Percentiles rank a stretch among this genome's conserved stretches.
Conservation (phyloP, 139 green algal species). For the Mesostigma viride region DNA sequence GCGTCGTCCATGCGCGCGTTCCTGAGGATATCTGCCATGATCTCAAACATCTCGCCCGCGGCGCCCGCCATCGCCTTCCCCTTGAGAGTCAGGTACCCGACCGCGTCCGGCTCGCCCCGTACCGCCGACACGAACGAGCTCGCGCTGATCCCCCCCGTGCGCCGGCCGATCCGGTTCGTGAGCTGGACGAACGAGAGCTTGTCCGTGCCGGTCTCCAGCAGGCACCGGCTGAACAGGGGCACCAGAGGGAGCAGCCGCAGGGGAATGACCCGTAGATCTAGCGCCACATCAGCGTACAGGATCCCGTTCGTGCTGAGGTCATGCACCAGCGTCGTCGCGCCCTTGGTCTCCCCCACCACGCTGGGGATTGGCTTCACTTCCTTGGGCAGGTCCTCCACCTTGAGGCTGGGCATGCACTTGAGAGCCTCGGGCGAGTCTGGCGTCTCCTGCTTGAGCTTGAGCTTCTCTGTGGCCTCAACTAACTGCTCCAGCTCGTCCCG, state of each 20-base stretch:
- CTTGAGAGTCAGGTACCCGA: slow-evolving; percentile 57
- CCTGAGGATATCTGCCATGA: slow-evolving; percentile 73
- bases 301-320: slow-evolving; percentile 98
- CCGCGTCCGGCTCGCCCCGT: slow-evolving; percentile 46
- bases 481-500: slow-evolving; percentile 50
- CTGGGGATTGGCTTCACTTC: slow-evolving; percentile 68
- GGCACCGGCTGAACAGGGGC: slow-evolving; percentile 72
- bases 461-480: slow-evolving; percentile 53
- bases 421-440: slow-evolving; percentile 75
- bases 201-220: slow-evolving; percentile 78
- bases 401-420: slow-evolving; percentile 63
- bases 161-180: slow-evolving; percentile 88
- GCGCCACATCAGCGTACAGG: slow-evolving; percentile 78
- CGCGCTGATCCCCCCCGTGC: slow-evolving; percentile 84
- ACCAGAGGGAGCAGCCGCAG: slow-evolving; percentile 79
- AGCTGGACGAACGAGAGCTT: slow-evolving; percentile 84
- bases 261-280: slow-evolving; percentile 58
- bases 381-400: slow-evolving; percentile 74
- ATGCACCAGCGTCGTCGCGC: slow-evolving; percentile 72
- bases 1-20: slow-evolving; percentile 73
- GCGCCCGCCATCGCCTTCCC: slow-evolving; percentile 89
- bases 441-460: slow-evolving; percentile 88
- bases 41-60: slow-evolving; percentile 68
- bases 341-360: slow-evolving; percentile 20
- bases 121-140: slow-evolving; percentile 68